These are phyloP conservation scores for Fusarium chaquense DNA, from an alignment of 2,329 filamentous ascomycete genomes.

Conservation along the genomic window DNA sequence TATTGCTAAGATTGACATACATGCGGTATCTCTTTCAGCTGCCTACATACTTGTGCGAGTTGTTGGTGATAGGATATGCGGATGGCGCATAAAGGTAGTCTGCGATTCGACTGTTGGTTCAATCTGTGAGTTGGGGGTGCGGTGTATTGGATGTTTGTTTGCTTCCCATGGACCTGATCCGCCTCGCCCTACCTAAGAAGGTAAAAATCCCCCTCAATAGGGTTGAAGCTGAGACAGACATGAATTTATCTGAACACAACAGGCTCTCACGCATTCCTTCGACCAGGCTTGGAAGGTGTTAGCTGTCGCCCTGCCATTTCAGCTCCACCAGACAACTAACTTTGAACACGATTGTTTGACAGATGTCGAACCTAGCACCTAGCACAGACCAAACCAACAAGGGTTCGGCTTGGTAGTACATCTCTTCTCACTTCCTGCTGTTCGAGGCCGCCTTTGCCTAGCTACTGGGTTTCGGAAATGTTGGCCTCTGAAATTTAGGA, in stretches of 20 bases:
- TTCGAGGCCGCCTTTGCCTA: conserved; percentile 14
- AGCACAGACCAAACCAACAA: conserved; percentile 15
- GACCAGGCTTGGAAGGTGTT: conserved; percentile 5
- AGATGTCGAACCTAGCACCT: conserved; percentile 35
- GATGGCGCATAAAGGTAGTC: conserved; percentile 30
- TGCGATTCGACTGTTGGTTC: conserved; percentile 41
- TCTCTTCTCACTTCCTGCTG: conserved; percentile 18
- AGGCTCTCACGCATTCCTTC: conserved; percentile 7
- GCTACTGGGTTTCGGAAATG: too few species aligned
- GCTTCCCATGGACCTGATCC: conserved; percentile 26
- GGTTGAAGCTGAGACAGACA: conserved; percentile 14
- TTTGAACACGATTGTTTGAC: conserved; percentile 32
- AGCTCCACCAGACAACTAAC: conserved; percentile 15
- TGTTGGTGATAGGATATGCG: conserved; percentile 44
- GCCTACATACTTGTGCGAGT: conserved; percentile 29
- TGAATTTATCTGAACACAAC: conserved; percentile 4
- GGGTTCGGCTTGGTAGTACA: conserved; percentile 17
- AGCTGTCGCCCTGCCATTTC: conserved; percentile 3
- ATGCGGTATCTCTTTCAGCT: conserved; percentile 25
- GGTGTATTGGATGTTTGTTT: conserved; percentile 35
- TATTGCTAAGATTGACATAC: conserved; percentile 14
- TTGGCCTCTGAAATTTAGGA: too few species aligned
- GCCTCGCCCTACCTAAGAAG: conserved; percentile 22
- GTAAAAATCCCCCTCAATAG: conserved; percentile 5
- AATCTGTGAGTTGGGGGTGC: conserved; percentile 16